These are phyloP conservation scores for Coffea eugenioides DNA, from an alignment of 257 asterid species.

Conservation along the genomic window DNA sequence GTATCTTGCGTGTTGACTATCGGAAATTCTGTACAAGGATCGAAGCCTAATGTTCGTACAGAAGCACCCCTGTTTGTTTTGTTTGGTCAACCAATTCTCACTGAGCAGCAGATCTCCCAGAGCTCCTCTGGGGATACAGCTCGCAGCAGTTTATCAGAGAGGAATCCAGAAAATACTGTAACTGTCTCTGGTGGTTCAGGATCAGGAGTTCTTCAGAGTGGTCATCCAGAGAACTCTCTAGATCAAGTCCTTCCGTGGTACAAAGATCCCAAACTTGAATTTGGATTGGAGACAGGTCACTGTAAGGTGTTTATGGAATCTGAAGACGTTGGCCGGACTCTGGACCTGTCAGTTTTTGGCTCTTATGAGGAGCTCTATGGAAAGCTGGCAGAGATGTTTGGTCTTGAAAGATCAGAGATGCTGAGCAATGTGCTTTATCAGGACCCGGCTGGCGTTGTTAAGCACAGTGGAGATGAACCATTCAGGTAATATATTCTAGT, in stretches of 20 bases:
- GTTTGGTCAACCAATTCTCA: conserved; percentile 69
- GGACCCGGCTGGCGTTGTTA: conserved; percentile 41
- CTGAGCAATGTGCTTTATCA: conserved; percentile 50
- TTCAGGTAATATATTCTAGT: conserved; percentile 38
- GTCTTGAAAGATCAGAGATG: conserved; percentile 51
- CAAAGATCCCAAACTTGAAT: conserved; percentile 30
- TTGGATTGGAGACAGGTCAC: conserved; percentile 41
- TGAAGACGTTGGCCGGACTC: conserved; percentile 58
- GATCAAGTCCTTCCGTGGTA: conserved; percentile 43
- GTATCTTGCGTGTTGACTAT: conserved; percentile 41
- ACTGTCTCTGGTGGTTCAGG: conserved; percentile 55
- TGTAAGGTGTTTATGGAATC: conserved; percentile 70
- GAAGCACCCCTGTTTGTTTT: conserved; percentile 43
- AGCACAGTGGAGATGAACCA: conserved; percentile 60
- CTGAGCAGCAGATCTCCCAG: conserved; percentile 62
- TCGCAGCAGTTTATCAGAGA: conserved; percentile 31
- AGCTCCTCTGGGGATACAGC: conserved; percentile 38
- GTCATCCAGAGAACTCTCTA: conserved; percentile 40
- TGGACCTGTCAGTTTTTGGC: conserved; percentile 41
- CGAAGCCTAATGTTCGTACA: conserved; percentile 21
- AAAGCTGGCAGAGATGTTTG: conserved; percentile 48
- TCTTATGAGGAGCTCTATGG: conserved; percentile 53
- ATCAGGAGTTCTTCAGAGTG: conserved; percentile 49
- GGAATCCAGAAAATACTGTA: conserved; percentile 36
- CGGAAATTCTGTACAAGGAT: conserved; percentile 30